Base-by-base conservation (phyloP, 2,329 filamentous ascomycete species). In the Sarocladiaceae sp. region DNA sequence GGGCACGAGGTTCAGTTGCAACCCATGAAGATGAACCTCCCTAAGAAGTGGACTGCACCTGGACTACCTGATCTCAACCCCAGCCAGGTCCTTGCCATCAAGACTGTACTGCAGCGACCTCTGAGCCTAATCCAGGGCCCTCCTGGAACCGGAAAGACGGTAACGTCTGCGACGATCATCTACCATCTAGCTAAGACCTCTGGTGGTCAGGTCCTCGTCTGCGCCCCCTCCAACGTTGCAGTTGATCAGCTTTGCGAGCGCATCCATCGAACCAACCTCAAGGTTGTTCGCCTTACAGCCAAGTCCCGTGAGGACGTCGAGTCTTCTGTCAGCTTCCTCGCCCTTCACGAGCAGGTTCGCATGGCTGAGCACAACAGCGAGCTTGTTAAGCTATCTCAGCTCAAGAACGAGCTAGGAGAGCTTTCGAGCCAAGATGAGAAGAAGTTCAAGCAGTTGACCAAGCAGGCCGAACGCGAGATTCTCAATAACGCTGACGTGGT, bases 261-360 rank as follows among this genome's bases (percentile, higher is more conserved):
- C 37, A 91, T 98, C 50, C 91, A 97, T 65, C 80, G 83, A 46
- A 98, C 93, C 26, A 90, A 90, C 2, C 75, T 98, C 51, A 98
- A 98, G 70, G 93, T 94, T 44, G 93, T 97, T 33, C 90, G 93
- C 58, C 81, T 98, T 47, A 98, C 93, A n/a, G 93, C 93, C 49
- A 98, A 98, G 67, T 98, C 93, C 42, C 85, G 93, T 49, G 93
- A 98, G 64, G 93, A 98, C 71, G 93, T 98, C 9, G 93, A 98
- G 63, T 96, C 91, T n/a, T 90, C 90, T 3, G 93, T 98, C 54
- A 88, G 88, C 55, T 97, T 96, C 66, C 73, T 98, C 32, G 93
- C 93, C 27, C 74, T 98, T 42, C 93, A 98, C 55, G 88, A 97
- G 67, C 93, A 98, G 66, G 93, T 98, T 33, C 88, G 89, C 61